These are phyloP conservation scores for Trichoderma lentiforme DNA, from an alignment of 2,329 filamentous ascomycete species.

Conservation along the genomic window DNA sequence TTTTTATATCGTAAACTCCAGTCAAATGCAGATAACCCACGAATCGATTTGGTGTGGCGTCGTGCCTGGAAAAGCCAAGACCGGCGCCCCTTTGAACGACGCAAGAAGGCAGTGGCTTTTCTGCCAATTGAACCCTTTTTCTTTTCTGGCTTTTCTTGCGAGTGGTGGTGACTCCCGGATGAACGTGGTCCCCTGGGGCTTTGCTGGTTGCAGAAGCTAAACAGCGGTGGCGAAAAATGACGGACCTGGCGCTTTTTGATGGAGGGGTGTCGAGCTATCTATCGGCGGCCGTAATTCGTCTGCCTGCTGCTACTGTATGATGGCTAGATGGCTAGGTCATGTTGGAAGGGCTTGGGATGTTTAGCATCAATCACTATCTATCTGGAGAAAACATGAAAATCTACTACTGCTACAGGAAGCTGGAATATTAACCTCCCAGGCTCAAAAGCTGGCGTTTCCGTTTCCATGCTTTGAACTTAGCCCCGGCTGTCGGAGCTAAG, in stretches of 20 bases:
- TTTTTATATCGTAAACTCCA: background rate
- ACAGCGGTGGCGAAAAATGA: background rate
- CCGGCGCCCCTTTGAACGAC: background rate
- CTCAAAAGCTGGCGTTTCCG: background rate
- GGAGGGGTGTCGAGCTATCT: background rate
- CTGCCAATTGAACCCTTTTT: background rate
- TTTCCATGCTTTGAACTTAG: background rate
- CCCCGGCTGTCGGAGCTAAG: background rate
- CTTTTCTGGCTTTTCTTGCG: background rate
- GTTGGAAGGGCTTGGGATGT: background rate
- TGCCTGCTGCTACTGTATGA: background rate
- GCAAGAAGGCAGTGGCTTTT: background rate
- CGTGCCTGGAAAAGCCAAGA: conserved; percentile 8
- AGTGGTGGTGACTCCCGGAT: background rate
- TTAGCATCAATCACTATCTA: background rate
- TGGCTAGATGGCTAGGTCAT: background rate
- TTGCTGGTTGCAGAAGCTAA: background rate
- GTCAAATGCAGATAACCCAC: background rate
- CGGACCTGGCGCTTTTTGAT: background rate
- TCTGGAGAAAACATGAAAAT: background rate
- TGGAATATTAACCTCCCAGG: background rate
- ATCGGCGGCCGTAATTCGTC: background rate
- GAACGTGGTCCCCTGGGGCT: background rate
- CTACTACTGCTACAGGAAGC: background rate
- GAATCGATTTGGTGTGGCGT: background rate